These are phyloP conservation scores for Elsinoe australis DNA, from an alignment of 2,329 filamentous ascomycete genomes.

Conservation along the genomic window DNA sequence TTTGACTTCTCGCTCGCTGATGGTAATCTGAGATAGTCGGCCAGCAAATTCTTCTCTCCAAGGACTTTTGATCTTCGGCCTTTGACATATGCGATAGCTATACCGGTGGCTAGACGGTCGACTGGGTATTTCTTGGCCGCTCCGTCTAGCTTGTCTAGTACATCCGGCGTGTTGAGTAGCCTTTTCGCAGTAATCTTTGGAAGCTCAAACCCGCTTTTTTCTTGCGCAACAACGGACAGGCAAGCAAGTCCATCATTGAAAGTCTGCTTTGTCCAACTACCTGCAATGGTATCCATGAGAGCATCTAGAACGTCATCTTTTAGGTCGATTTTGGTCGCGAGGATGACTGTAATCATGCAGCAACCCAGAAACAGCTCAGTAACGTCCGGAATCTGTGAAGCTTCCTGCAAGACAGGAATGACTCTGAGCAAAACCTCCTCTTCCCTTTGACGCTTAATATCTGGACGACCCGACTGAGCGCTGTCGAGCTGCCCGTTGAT, in stretches of 20 bases:
- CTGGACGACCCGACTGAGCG: conserved; percentile 64
- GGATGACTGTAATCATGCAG: conserved; percentile 82
- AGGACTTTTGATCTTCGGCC: conserved; percentile 3
- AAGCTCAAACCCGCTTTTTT: conserved; percentile 62
- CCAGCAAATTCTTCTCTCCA: neutral
- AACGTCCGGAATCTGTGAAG: conserved; percentile 65
- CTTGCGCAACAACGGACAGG: conserved; percentile 72
- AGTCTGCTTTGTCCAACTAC: conserved; percentile 68
- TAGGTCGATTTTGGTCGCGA: conserved; percentile 74
- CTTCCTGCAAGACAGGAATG: conserved; percentile 65
- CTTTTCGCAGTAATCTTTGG: conserved; percentile 63
- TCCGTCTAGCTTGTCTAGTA: conserved; percentile 3
- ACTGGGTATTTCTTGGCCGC: conserved; percentile 5
- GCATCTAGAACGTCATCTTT: conserved; percentile 73
- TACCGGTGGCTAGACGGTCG: conserved; percentile 4
- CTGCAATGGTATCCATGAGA: conserved; percentile 80
- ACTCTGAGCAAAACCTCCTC: conserved; percentile 66
- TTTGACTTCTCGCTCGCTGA: too few species aligned
- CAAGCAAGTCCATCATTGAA: conserved; percentile 67
- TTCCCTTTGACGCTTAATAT: conserved; percentile 70
- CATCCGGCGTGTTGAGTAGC: conserved; percentile 32
- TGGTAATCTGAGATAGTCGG: neutral
- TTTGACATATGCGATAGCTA: conserved; percentile 1
- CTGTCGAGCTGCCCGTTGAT: conserved; percentile 74
- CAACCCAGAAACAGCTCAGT: conserved; percentile 76